Evolutionary conservation across 257 asterid genomes (phyloP), one percentile per base, ranked within the genome.

Genomic region (Solanum chilense): DNA sequence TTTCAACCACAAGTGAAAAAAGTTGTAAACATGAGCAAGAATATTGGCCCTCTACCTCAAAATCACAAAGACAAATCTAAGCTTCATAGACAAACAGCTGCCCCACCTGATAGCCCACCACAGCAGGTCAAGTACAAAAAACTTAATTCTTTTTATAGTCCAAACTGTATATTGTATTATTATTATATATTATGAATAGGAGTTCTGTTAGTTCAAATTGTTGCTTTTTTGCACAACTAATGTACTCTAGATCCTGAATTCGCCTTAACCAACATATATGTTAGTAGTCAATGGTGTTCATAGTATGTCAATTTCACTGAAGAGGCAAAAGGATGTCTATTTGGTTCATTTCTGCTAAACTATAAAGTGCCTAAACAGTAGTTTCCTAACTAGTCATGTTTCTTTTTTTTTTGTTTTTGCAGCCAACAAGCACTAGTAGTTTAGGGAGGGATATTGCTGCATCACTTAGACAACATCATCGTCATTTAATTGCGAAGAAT

Each of bases 1-100:
- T 87, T 92, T 90, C 93, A 94, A 68, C 92, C 93, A 2, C 92
- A 87, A 9, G 33, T 83, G 87, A 82, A 49, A 44, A 41, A 88
- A 15, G 69, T 71, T n/a, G 70, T 86, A 82, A 88, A 87, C 52
- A 87, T 91, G 91, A 91, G 86, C 89, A 89, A 87, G 52, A 73
- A 37, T 37, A 37, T 18, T 85, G 88, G 42, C 10, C 89, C 88
- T 29, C 86, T 58, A 45, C 87, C 84, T 41, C 86, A 86, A 45
- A 89, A 87, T 86, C 88, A 83, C 45, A 88, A 29, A 58, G 85
- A 58, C 47, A 89, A 89, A 60, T 89, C 64, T 86, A 90, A 82
- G 83, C 84, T 70, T 39, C 77, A 87, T 39, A 81, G 56, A 20
- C 86, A 88, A 35, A 44, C 83, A 27, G 87, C 62, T 78, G 89